Percentiles rank a stretch among this genome's conserved stretches.
phyloP scores from a whole-genome alignment of 176 grass and related monocot genomes.

The Miscanthus lutarioriparius region DNA sequence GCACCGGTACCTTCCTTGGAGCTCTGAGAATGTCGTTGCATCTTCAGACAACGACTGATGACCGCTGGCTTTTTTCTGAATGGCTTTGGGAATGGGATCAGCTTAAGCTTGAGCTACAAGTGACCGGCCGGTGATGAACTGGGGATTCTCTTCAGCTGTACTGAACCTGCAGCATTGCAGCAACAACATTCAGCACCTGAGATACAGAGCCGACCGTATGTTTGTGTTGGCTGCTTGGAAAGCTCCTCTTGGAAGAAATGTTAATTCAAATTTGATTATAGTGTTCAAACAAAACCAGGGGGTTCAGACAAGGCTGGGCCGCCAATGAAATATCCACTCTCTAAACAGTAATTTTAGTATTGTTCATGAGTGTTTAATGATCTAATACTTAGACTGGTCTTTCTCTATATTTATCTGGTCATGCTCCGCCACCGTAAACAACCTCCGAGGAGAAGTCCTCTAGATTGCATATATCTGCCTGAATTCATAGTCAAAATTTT shows the following conservation, averaged over 20 bases:
- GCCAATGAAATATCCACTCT: too few species aligned
- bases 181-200: not conserved
- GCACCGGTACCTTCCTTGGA: conserved; percentile 47
- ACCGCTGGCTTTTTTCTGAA: conserved; percentile 13
- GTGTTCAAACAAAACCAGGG: not conserved
- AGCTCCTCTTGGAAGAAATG: too few species aligned
- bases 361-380: too few species aligned
- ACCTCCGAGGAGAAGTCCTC: too few species aligned
- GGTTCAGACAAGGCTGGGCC: too few species aligned
- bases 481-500: too few species aligned
- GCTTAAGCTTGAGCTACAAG: conserved; percentile 40
- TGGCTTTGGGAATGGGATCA: not conserved
- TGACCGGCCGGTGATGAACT: not conserved
- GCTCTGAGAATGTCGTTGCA: conserved; percentile 10
- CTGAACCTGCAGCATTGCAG: not conserved
- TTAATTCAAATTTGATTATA: not conserved
- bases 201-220: not conserved
- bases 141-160: conserved; percentile 5
- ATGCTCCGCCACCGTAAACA: too few species aligned
- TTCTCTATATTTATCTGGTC: too few species aligned
- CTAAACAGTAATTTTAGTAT: too few species aligned
- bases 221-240: too few species aligned
- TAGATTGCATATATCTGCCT: too few species aligned
- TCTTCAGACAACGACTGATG: conserved; percentile 35
- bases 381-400: too few species aligned